Conservation (phyloP, 768 basidiomycete genomes). For the Pleurotus tuoliensis region DNA sequence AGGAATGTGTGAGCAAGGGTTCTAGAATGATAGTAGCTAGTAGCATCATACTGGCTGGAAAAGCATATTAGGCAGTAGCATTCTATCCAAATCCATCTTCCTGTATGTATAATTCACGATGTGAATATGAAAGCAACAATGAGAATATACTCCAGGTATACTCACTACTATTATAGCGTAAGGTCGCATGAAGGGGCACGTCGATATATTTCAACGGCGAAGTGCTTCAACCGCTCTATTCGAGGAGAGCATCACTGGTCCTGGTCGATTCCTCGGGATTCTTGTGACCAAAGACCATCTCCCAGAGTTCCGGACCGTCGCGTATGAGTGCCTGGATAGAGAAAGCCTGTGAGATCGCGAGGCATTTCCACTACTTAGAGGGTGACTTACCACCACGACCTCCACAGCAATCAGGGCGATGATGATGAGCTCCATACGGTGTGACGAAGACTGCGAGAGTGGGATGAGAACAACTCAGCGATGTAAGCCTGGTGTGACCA, state of each 20-base stretch:
- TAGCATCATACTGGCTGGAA: no score
- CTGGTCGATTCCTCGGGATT: not conserved
- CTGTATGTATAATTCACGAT: no score
- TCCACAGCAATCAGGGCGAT: slow-evolving; percentile 93
- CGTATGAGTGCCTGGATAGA: slow-evolving; percentile 61
- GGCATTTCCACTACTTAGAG: not conserved
- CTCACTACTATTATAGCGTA: no score
- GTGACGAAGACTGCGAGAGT: slow-evolving; percentile 67
- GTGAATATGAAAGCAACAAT: no score
- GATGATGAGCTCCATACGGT: slow-evolving; percentile 94
- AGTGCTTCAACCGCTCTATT: not conserved
- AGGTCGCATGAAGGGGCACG: no score
- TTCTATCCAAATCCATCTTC: no score
- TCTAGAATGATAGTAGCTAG: no score
- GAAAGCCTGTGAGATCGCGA: not conserved
- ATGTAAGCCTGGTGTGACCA: not conserved
- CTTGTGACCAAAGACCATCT: slow-evolving; percentile 37
- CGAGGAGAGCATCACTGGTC: not conserved
- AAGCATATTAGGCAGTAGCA: no score
- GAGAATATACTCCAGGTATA: no score
- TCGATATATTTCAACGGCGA: no score
- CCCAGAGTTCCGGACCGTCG: slow-evolving; percentile 75
- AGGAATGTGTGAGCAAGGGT: no score
- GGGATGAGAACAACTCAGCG: slow-evolving; percentile 6
- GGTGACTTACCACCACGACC: slow-evolving; percentile 73